phyloP scores from a whole-genome alignment of 1,284 basidiomycete genomes.

The Entoloma clypeatum region DNA sequence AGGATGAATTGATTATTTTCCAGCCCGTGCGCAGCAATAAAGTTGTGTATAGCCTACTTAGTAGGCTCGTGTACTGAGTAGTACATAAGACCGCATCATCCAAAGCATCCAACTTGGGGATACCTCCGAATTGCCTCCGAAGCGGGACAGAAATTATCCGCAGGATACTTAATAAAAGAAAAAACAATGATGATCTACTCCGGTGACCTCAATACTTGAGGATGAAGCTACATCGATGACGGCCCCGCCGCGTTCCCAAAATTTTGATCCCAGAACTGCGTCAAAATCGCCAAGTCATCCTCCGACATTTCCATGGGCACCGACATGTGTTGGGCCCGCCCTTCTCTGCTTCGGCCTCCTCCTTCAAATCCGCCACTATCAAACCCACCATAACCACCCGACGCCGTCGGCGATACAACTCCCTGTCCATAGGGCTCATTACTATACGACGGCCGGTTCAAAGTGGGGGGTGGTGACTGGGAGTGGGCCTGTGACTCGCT shows the following conservation, averaged over 20 bases:
- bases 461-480: not conserved
- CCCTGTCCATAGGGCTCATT: conserved; percentile 12
- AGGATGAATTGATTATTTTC: no score
- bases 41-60: no score
- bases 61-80: no score
- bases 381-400: conserved; percentile 6
- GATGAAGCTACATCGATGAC: no score
- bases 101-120: no score
- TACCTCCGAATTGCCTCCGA: no score
- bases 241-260: conserved; percentile 4
- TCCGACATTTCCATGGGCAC: conserved; percentile 13
- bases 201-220: no score
- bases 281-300: conserved; percentile 18
- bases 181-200: no score
- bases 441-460: conserved; percentile 8
- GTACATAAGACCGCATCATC: no score
- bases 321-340: conserved; percentile 1
- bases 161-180: no score
- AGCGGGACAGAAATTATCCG: no score
- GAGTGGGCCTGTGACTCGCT: not conserved
- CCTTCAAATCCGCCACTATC: conserved; percentile 2
- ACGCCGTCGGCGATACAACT: not conserved
- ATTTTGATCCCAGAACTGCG: conserved; percentile 21
- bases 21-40: no score
- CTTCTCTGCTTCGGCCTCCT: conserved; percentile 1